Percentiles rank a stretch among this genome's conserved stretches.
Conservation (phyloP, 2,329 filamentous ascomycete genomes). For the Xylariaceae sp. region DNA sequence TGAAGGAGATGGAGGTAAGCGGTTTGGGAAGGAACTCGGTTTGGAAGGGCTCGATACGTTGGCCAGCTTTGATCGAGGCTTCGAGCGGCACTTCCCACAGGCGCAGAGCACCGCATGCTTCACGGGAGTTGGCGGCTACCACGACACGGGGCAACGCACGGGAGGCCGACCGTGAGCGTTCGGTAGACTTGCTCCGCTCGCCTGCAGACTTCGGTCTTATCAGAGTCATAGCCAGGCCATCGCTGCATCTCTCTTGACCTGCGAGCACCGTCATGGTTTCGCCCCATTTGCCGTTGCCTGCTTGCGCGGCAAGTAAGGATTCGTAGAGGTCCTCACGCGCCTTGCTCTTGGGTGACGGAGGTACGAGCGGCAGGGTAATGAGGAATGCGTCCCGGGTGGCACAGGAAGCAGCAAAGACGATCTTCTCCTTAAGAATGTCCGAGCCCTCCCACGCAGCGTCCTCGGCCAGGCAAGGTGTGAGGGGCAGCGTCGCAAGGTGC, state of each 20-base stretch:
- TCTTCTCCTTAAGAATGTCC: conserved; percentile 45
- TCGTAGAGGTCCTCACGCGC: conserved; percentile 43
- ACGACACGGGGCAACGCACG: conserved; percentile 34
- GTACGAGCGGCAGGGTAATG: conserved; percentile 52
- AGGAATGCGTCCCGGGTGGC: conserved; percentile 49
- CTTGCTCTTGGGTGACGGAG: conserved; percentile 54
- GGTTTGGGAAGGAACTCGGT: conserved; percentile 50
- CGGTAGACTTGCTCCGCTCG: conserved; percentile 29
- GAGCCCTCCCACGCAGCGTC: conserved; percentile 41
- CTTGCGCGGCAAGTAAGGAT: conserved; percentile 43
- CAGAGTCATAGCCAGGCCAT: conserved; percentile 49
- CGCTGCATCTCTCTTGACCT: conserved; percentile 45
- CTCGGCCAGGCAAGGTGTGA: conserved; percentile 39
- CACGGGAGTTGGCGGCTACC: conserved; percentile 52
- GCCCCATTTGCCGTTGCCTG: conserved; percentile 56
- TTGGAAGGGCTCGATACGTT: conserved; percentile 46
- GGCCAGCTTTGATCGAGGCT: conserved; percentile 26
- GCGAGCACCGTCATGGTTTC: conserved; percentile 48
- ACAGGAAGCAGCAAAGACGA: conserved; percentile 55
- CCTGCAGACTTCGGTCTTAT: conserved; percentile 31
- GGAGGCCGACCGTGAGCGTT: conserved; percentile 26
- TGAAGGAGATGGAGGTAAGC: conserved; percentile 51
- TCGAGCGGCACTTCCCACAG: conserved; percentile 52
- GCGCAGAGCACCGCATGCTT: conserved; percentile 50
- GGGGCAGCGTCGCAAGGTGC: conserved; percentile 48